Percentiles rank a stretch among this genome's conserved stretches.
These are phyloP conservation scores for Camelina neglecta DNA, from an alignment of 345 rosid species.

Conservation along the genomic window DNA sequence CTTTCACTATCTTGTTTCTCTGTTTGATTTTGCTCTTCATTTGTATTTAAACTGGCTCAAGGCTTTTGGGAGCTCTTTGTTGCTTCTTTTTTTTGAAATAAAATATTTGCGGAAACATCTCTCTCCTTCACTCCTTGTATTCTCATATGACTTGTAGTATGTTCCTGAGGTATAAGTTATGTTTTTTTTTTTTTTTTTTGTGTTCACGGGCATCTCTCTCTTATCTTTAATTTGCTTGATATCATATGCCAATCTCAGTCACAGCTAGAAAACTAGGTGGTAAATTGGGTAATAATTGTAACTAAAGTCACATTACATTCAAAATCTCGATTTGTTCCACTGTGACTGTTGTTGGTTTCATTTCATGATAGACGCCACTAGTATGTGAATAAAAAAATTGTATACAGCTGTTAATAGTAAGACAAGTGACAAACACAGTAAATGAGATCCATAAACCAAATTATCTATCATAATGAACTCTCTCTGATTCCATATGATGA, in stretches of 20 bases:
- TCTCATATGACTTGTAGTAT: not conserved
- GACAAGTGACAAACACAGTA: too few species aligned
- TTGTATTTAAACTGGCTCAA: slow-evolving; percentile 26
- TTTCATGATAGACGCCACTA: too few species aligned
- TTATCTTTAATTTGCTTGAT: not conserved
- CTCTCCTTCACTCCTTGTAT: not conserved
- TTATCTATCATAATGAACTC: too few species aligned
- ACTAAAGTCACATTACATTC: not conserved
- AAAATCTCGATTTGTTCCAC: not conserved
- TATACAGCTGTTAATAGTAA: too few species aligned
- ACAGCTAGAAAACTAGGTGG: not conserved
- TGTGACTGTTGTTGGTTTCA: not conserved
- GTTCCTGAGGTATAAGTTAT: not conserved
- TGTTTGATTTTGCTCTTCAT: slow-evolving; percentile 32
- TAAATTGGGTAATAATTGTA: not conserved
- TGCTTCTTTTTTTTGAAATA: slow-evolving; percentile 23
- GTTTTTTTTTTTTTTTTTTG: too few species aligned
- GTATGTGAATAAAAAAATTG: too few species aligned
- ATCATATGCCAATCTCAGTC: too few species aligned
- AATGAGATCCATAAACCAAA: too few species aligned
- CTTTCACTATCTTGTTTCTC: slow-evolving; percentile 6
- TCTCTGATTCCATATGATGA: too few species aligned
- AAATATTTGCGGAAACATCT: slow-evolving; percentile 24
- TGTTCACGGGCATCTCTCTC: not conserved
- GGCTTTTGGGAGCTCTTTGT: slow-evolving; percentile 22